Evolutionary conservation across 768 basidiomycete genomes (phyloP).

Genomic region (Phlegmacium glaucopus): DNA sequence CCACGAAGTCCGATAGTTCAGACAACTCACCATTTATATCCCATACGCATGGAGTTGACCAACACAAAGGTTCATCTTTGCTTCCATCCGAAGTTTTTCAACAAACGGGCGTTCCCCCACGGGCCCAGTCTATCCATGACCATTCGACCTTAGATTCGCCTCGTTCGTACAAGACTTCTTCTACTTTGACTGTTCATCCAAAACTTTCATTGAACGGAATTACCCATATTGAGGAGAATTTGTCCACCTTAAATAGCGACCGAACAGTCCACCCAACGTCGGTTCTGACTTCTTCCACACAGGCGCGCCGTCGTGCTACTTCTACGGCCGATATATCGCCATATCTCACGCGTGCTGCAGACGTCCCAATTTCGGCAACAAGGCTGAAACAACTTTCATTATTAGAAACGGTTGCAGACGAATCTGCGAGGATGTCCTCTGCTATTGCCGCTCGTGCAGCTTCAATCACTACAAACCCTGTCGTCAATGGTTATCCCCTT

Average conservation of each 20-base stretch:
- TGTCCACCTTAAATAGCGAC: constrained; percentile 2
- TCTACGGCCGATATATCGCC: constrained; percentile 67
- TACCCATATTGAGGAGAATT: not conserved
- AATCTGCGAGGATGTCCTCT: constrained; percentile 64
- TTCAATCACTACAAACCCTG: constrained; percentile 15
- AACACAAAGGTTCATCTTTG: constrained; percentile 15
- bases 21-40: constrained; percentile 9
- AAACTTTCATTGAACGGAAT: too few species aligned
- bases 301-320: constrained; percentile 37
- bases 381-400: constrained; percentile 68
- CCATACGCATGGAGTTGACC: constrained; percentile 5
- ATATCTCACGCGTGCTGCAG: constrained; percentile 54
- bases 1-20: constrained; percentile 12
- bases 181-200: not conserved
- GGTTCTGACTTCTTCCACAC: constrained; percentile 18
- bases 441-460: constrained; percentile 26
- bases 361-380: constrained; percentile 56
- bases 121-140: not conserved
- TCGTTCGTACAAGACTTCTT: not conserved
- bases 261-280: constrained; percentile 8
- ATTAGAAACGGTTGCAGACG: constrained; percentile 68
- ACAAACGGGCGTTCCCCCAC: not conserved
- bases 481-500: constrained; percentile 6
- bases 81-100: constrained; percentile 4
- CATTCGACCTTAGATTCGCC: not conserved